Evolutionary conservation across 2,329 filamentous ascomycete species (phyloP).

Genomic region (Pseudogymnoascus pannorum): DNA sequence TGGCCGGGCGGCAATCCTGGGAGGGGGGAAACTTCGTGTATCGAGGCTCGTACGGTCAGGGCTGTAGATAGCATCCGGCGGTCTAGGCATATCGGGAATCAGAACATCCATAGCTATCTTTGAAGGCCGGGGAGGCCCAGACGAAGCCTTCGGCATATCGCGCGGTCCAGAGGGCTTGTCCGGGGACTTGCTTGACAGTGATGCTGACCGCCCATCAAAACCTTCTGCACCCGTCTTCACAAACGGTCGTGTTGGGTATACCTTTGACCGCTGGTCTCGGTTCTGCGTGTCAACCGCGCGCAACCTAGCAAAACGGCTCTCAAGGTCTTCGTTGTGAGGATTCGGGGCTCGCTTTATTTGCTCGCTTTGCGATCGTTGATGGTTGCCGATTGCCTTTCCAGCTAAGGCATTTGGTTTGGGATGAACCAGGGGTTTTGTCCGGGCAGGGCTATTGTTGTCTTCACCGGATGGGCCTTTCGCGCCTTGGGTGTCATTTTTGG

Average conservation of each 20-base stretch:
- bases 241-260: neutral
- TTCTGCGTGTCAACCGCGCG: neutral
- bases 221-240: neutral
- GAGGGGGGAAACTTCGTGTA: neutral
- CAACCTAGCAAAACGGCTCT: constrained; percentile 50
- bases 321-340: constrained; percentile 40
- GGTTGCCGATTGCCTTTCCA: constrained; percentile 48
- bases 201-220: neutral
- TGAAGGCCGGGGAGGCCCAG: constrained; percentile 14
- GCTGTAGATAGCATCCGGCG: constrained; percentile 31
- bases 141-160: constrained; percentile 26
- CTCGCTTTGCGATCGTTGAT: constrained; percentile 14
- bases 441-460: constrained; percentile 35
- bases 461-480: constrained; percentile 16
- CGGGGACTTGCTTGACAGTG: neutral
- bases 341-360: constrained; percentile 24
- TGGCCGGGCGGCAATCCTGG: neutral
- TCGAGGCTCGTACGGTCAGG: constrained; percentile 21
- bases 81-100: constrained; percentile 26
- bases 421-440: constrained; percentile 39
- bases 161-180: constrained; percentile 20
- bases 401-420: constrained; percentile 63
- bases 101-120: constrained; percentile 21
- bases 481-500: constrained; percentile 16
- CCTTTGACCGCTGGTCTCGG: neutral